Evolutionary conservation across 192 early-diverging fungal genomes (phyloP), one percentile per base, ranked within the genome.

Genomic region (Coemansia reversa): DNA sequence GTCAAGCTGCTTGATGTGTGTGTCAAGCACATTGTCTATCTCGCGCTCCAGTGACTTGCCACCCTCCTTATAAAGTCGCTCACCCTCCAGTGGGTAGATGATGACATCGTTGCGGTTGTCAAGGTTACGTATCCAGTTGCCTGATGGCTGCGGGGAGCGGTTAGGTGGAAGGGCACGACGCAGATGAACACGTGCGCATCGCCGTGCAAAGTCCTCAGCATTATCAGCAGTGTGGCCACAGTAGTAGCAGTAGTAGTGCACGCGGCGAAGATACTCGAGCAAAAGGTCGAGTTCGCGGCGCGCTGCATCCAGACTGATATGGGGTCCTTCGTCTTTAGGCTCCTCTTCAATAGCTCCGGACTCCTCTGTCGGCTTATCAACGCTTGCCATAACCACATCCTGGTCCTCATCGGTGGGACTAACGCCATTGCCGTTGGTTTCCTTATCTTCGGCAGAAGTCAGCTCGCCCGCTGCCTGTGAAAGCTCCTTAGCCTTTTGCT

Each of bases 221-320:
- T 82, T 89, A 60, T 91, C 89, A 51, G 89, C 87, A 28, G 94
- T 92, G 56, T 87, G 75, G 12, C 90, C 93, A 63, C 90, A 93
- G 85, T 98, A 98, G 84, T 96, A 97, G 85, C 95, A 95, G 69
- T 92, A 98, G 58, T 90, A 84, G 82, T 97, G 94, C 7, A 96
- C 93, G 27, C 87, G 84, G 50, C 94, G 88, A 25, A 96, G 83
- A 63, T 98, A 98, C 60, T 84, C 84, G 39, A 98, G 85, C 58
- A 86, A 82, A 60, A 96, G 60, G 69, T 98, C 97, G 51, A 98
- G 82, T 24, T 78, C 74, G 3, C 69, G 54, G 22, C 66, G 65
- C 16, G 68, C 60, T 14, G 65, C 72, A 0, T 14, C 68, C 50
- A 68, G 61, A 25, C 72, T 51, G 20, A 59, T 63, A 45, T 11